Percentiles rank a stretch among this genome's conserved stretches.
phyloP scores from a whole-genome alignment of 2,329 filamentous ascomycete species.

The Chaetoscypha palmicola region DNA sequence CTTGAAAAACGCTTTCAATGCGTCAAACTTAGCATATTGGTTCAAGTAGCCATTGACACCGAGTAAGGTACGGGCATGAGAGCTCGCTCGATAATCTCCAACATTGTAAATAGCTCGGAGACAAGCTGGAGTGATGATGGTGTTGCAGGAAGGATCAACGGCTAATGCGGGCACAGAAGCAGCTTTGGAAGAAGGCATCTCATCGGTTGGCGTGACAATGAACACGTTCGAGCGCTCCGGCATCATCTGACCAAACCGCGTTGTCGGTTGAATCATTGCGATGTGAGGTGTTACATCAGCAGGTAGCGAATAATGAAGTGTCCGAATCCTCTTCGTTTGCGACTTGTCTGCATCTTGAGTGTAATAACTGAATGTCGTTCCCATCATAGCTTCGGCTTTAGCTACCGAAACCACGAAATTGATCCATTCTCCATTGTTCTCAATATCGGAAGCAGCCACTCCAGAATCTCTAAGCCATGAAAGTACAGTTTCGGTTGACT shows the following conservation, averaged over 20 bases:
- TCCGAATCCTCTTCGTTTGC: constrained; percentile 41
- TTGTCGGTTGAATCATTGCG: constrained; percentile 37
- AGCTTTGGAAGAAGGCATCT: neutral
- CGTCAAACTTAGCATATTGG: constrained; percentile 20
- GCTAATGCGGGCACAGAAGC: constrained; percentile 21
- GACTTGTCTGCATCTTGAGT: constrained; percentile 30
- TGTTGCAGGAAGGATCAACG: constrained; percentile 23
- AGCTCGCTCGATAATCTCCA: constrained; percentile 42
- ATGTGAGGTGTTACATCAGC: constrained; percentile 31
- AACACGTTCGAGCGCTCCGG: constrained; percentile 23
- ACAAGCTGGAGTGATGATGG: constrained; percentile 31
- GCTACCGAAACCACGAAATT: constrained; percentile 25
- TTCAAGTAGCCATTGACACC: constrained; percentile 48
- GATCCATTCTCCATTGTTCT: constrained; percentile 48
- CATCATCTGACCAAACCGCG: constrained; percentile 41
- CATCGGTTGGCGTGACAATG: constrained; percentile 1
- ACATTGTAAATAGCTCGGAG: constrained; percentile 31
- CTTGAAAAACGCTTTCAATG: constrained; percentile 17
- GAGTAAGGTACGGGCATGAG: constrained; percentile 45
- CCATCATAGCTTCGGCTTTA: constrained; percentile 27
- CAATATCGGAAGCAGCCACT: constrained; percentile 39
- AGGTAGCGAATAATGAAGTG: constrained; percentile 39
- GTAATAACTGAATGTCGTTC: constrained; percentile 33
- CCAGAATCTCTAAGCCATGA: constrained; percentile 48
- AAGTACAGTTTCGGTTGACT: constrained; percentile 44